phyloP scores from a whole-genome alignment of 306 rosid species.

The Prunus davidiana region DNA sequence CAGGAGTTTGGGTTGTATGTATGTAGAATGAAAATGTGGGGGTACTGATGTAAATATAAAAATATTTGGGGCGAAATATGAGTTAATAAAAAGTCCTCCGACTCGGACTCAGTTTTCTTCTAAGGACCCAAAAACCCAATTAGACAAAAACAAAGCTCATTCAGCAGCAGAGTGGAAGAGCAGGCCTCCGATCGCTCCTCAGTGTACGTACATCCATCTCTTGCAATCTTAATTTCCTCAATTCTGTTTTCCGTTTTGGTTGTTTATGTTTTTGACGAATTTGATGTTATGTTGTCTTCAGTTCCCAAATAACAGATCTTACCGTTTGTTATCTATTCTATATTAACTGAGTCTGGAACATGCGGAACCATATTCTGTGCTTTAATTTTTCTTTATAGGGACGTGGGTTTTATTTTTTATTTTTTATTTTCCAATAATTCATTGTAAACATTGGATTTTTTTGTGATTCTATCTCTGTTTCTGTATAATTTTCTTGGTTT shows the following conservation, averaged over 20 bases:
- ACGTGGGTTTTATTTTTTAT: not conserved
- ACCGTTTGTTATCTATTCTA: not conserved
- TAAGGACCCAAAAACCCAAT: not conserved
- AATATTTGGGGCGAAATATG: not conserved
- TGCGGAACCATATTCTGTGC: not conserved
- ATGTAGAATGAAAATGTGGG: not conserved
- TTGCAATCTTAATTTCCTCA: not conserved
- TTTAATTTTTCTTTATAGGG: not conserved
- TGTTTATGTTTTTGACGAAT: not conserved
- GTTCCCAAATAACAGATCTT: not conserved
- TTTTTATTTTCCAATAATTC: not conserved
- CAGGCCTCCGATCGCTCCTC: slow-evolving; percentile 7
- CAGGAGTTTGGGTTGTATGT: not conserved
- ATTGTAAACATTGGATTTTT: not conserved
- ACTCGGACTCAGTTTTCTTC: not conserved
- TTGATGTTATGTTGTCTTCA: not conserved
- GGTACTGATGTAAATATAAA: not conserved
- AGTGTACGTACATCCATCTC: not conserved
- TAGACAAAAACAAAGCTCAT: not conserved
- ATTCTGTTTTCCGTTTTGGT: not conserved
- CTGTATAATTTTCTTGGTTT: not conserved
- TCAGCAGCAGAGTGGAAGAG: not conserved
- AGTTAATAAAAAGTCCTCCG: not conserved
- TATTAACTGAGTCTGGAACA: not conserved
- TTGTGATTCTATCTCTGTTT: not conserved